Conservation (phyloP, 148 eudicot genomes). For the Arctostaphylos glauca region DNA sequence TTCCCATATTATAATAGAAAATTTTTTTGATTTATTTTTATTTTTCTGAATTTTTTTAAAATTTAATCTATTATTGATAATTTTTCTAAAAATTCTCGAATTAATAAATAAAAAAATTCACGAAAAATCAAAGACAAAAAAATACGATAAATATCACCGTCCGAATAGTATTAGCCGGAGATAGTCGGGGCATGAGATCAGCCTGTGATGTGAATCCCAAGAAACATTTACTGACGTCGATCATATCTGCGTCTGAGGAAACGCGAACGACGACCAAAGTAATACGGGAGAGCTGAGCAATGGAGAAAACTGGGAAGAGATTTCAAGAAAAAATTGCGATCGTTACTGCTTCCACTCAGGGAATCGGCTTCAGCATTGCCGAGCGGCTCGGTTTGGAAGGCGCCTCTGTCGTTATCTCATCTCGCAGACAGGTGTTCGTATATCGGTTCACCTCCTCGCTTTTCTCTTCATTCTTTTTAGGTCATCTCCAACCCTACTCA, state of each 20-base stretch:
- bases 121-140: too few species aligned
- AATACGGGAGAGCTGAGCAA: neutral
- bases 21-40: too few species aligned
- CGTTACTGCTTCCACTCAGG: constrained; percentile 92
- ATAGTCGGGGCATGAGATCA: too few species aligned
- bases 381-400: constrained; percentile 86
- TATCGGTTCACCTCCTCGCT: neutral
- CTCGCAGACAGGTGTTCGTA: constrained; percentile 67
- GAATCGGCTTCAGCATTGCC: constrained; percentile 87
- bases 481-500: neutral
- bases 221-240: too few species aligned
- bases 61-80: too few species aligned
- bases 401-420: constrained; percentile 81
- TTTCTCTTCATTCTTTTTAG: neutral
- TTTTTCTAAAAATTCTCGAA: too few species aligned
- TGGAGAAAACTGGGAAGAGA: constrained; percentile 58
- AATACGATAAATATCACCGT: too few species aligned
- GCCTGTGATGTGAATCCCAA: too few species aligned
- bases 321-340: constrained; percentile 78
- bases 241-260: neutral
- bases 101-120: too few species aligned
- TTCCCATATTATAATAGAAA: too few species aligned
- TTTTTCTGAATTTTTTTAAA: too few species aligned
- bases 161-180: too few species aligned
- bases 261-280: neutral